Evolutionary conservation across 306 rosid species (phyloP).

Genomic region (Gillenia trifoliata): DNA sequence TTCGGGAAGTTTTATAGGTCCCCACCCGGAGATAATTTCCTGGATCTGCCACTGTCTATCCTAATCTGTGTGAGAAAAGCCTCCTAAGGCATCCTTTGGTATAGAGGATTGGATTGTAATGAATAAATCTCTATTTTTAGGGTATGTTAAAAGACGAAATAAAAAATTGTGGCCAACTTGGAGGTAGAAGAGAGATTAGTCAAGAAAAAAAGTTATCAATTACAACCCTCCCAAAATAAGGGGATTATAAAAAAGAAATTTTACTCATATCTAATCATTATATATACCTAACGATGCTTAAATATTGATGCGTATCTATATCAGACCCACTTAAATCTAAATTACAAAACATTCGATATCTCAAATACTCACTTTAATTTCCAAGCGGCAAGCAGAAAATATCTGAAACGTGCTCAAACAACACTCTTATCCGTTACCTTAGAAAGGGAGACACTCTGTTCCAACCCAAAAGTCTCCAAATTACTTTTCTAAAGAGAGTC

Average conservation of each 20-base stretch:
- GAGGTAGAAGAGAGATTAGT: neutral
- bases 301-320: neutral
- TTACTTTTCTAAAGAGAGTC: constrained; percentile 4
- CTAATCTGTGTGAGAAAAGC: neutral
- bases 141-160: neutral
- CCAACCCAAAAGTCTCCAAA: neutral
- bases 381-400: neutral
- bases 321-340: neutral
- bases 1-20: too few species aligned
- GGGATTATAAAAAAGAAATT: too few species aligned
- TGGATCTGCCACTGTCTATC: too few species aligned
- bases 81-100: neutral
- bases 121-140: neutral
- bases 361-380: neutral
- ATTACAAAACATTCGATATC: constrained; percentile 22
- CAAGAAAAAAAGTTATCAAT: too few species aligned
- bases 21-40: too few species aligned
- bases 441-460: neutral
- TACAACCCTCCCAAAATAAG: neutral
- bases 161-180: too few species aligned
- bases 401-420: constrained; percentile 9
- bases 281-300: too few species aligned
- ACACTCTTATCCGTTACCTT: neutral
- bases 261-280: too few species aligned
- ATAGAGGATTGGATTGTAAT: neutral